These are phyloP conservation scores for Talaromyces sp. DNA, from an alignment of 2,329 filamentous ascomycete genomes.

Conservation along the genomic window DNA sequence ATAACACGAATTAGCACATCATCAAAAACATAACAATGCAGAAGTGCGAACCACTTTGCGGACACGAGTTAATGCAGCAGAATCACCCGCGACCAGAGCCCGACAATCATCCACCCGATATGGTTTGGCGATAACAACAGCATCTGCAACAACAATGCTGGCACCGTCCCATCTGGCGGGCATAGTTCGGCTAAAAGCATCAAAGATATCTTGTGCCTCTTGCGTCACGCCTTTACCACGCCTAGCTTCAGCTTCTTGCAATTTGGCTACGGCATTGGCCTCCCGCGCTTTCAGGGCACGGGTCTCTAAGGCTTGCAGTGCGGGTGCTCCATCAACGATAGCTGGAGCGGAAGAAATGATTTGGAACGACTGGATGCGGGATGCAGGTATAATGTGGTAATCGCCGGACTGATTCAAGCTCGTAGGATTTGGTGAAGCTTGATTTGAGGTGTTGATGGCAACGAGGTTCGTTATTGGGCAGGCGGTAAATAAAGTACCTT, in stretches of 20 bases:
- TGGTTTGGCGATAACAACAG: constrained; percentile 54
- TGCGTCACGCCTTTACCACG: constrained; percentile 56
- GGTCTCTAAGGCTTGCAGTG: constrained; percentile 47
- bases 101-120: constrained; percentile 54
- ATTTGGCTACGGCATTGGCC: constrained; percentile 50
- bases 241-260: constrained; percentile 54
- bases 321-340: constrained; percentile 28
- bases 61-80: constrained; percentile 40
- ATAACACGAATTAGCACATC: constrained; percentile 6
- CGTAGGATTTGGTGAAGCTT: constrained; percentile 32
- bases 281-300: constrained; percentile 52
- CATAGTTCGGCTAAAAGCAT: constrained; percentile 56
- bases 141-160: constrained; percentile 57
- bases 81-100: constrained; percentile 36
- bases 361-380: constrained; percentile 55
- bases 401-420: constrained; percentile 44
- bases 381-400: constrained; percentile 58
- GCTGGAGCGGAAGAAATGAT: constrained; percentile 43
- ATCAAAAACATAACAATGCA: neutral
- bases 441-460: constrained; percentile 53
- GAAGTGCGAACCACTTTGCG: constrained; percentile 45
- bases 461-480: constrained; percentile 58
- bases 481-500: constrained; percentile 59
- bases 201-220: constrained; percentile 60
- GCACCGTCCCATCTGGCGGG: constrained; percentile 56